Conservation (phyloP, 345 rosid genomes). For the Populus pruinosa region DNA sequence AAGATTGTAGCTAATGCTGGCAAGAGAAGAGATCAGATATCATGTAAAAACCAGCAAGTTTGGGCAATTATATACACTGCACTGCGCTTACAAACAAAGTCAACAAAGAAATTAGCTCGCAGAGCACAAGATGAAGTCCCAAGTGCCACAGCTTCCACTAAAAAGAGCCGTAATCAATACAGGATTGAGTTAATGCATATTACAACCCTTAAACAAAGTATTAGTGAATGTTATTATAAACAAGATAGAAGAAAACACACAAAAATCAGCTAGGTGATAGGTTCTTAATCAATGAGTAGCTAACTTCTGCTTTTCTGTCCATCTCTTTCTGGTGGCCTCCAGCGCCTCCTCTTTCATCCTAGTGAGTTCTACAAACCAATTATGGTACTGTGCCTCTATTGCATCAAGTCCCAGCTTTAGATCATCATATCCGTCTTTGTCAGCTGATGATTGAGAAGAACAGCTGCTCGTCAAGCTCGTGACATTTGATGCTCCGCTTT, state of each 20-base stretch:
- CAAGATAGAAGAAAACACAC: neutral
- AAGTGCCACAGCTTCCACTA: slow-evolving; percentile 8
- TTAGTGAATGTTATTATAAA: neutral
- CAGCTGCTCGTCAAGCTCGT: slow-evolving; percentile 7
- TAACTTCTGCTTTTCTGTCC: slow-evolving; percentile 20
- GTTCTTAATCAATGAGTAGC: slow-evolving; percentile 10
- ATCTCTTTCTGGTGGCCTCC: slow-evolving; percentile 19
- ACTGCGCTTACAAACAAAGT: neutral
- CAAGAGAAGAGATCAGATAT: neutral
- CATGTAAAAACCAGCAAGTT: neutral
- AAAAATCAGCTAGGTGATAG: neutral
- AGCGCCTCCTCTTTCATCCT: slow-evolving; percentile 20
- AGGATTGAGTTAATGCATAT: slow-evolving; percentile 4
- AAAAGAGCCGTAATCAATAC: slow-evolving; percentile 17
- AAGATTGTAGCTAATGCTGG: neutral
- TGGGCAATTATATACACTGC: neutral
- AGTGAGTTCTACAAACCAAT: slow-evolving; percentile 23
- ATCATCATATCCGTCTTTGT: slow-evolving; percentile 8
- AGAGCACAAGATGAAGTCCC: neutral
- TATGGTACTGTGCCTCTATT: slow-evolving; percentile 16
- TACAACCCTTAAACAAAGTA: neutral
- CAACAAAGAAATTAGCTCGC: neutral
- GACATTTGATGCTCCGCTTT: slow-evolving; percentile 19
- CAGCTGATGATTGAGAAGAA: neutral
- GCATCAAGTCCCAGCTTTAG: slow-evolving; percentile 18